These are phyloP conservation scores for Coemansia sp. DNA, from an alignment of 192 early-diverging fungal genomes.

Conservation along the genomic window DNA sequence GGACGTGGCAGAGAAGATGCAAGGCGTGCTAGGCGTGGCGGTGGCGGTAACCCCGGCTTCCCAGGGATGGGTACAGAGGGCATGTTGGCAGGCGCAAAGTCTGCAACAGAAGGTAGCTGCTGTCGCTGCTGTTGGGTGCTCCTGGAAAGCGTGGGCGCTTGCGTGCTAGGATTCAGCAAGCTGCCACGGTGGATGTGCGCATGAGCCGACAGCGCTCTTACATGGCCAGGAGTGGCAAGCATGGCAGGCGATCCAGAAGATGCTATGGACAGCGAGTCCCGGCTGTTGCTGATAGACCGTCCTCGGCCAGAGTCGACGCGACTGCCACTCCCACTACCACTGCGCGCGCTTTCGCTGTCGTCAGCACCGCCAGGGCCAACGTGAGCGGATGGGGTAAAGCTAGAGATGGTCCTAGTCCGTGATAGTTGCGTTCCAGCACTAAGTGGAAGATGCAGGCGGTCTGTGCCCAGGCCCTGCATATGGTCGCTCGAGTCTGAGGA, in stretches of 20 bases:
- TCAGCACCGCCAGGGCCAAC: background rate
- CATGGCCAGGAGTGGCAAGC: background rate
- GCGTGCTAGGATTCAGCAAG: conserved; percentile 31
- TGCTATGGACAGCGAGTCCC: conserved; percentile 3
- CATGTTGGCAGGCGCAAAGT: background rate
- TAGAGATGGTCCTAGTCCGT: conserved; percentile 15
- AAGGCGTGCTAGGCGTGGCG: background rate
- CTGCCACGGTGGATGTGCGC: conserved; percentile 32
- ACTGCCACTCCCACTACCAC: conserved; percentile 1
- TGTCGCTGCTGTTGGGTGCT: background rate
- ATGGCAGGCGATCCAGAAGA: background rate
- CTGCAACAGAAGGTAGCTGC: background rate
- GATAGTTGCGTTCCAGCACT: conserved; percentile 5
- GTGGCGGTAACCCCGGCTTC: background rate
- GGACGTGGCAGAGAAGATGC: background rate
- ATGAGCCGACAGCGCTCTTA: conserved; percentile 7
- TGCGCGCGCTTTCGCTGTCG: background rate
- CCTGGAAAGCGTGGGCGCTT: background rate
- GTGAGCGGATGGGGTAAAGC: background rate
- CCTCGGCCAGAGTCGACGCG: background rate
- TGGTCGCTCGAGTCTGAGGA: conserved; percentile 7
- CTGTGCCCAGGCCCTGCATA: background rate
- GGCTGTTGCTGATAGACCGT: conserved; percentile 7
- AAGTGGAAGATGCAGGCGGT: background rate
- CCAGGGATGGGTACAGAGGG: background rate